Base-by-base conservation (phyloP, 345 rosid genomes). In the Orychophragmus violaceus region DNA sequence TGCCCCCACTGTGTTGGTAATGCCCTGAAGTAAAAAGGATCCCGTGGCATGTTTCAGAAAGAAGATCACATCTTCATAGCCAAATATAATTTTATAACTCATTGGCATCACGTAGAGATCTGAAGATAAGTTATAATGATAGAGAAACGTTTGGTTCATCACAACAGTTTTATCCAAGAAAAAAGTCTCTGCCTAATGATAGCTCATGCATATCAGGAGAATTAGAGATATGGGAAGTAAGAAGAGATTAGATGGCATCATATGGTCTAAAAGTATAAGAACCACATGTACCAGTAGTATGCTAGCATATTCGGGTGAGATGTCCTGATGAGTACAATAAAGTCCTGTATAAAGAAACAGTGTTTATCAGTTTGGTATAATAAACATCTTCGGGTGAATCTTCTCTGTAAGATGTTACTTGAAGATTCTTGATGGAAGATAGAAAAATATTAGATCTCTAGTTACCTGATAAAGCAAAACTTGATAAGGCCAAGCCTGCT, bases 251-350 rank as follows among this genome's bases (percentile, higher is more conserved):
- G 22, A 27, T 32, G n/a, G 16, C 44, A 37, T 39, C 6, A 33
- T 32, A 35, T 29, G 18, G 12, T 33, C 22, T 21, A 29, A 11
- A 19, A 22, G 55, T 29, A 45, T 9, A 24, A 55, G 9, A 51
- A 41, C 6, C 22, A 29, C 14, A 39, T 33, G 16, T 66, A 93
- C 98, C 96, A 93, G 68, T 35, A 93, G 88, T 59, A 93, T 86
- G 74, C 96, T 93, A 56, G 98, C 98, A 70, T 90, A 90, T 80
- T 90, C 89, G 17, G 91, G 90, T 9, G 97, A 93, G 29, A 93
- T 90, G 82, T 93, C 98, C 77, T 93, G 98, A 85, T 93, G 98
- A 6, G 91, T 89, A 75, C 98, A 93, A 66, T 89, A 89, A 64
- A 89, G 76, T 55, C 76, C 76, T 72, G 66, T 37, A 3, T 46